Evolutionary conservation across 2,329 filamentous ascomycete genomes (phyloP).

Genomic region (Chrysoporthe deuterocubensis): DNA sequence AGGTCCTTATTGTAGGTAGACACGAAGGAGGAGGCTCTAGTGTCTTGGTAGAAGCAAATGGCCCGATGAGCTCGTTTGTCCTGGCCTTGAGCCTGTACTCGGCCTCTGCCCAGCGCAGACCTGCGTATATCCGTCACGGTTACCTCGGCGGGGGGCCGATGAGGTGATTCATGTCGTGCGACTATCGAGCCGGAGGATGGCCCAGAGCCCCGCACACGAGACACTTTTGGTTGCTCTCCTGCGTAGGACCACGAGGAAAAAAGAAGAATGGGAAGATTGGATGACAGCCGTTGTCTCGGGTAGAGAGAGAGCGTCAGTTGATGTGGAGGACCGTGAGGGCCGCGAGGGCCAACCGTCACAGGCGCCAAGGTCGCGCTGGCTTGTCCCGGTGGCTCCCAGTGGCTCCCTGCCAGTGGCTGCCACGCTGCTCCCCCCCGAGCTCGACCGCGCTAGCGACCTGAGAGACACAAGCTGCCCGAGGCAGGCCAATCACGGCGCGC

Average conservation of each 20-base stretch:
- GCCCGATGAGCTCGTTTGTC: neutral
- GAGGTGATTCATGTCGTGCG: neutral
- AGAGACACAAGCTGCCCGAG: neutral
- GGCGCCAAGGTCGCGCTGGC: too few species aligned
- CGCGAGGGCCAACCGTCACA: too few species aligned
- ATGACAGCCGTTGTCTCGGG: neutral
- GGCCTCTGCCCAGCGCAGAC: neutral
- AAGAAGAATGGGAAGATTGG: neutral
- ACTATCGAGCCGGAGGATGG: neutral
- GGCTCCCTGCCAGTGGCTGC: too few species aligned
- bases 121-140: neutral
- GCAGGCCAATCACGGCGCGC: neutral
- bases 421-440: too few species aligned
- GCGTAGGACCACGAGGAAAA: fast-evolving
- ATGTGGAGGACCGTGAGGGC: neutral
- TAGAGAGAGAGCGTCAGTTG: neutral
- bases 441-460: neutral
- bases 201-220: neutral
- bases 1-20: neutral
- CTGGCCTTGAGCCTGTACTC: neutral
- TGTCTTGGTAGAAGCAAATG: neutral
- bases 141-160: neutral
- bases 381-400: too few species aligned
- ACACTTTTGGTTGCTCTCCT: too few species aligned
- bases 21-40: neutral